Evolutionary conservation across 129 eudicot species (phyloP), one percentile per base, ranked within the genome.

Genomic region (carrot (Daucus carota)): DNA sequence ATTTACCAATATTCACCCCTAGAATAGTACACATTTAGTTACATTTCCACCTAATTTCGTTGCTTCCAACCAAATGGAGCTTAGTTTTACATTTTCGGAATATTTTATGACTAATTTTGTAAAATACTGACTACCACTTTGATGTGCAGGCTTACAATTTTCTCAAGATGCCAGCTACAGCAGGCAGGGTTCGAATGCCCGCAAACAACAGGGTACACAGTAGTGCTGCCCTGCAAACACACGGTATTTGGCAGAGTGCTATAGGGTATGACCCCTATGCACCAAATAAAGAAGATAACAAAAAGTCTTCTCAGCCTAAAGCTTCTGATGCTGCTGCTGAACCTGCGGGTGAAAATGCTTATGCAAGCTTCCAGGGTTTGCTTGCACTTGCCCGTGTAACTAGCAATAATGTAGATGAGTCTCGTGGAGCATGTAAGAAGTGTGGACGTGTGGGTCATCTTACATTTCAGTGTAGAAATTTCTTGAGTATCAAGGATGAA

Each of bases 101-200:
- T n/a, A n/a, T n/a, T n/a, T n/a, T n/a, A n/a, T n/a, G n/a, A n/a
- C n/a, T n/a, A n/a, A n/a, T n/a, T n/a, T n/a, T n/a, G n/a, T n/a
- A n/a, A n/a, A n/a, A n/a, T n/a, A n/a, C n/a, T 36, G 3, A 36
- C 41, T 11, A 29, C 32, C 70, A 13, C 38, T n/a, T n/a, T n/a
- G 24, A 28, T 75, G 10, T 76, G 75, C 14, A 9, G n/a, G 66
- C 48, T 63, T 26, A 45, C 81, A 83, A 87, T 69, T 62, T 29
- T 73, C 38, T 75, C 92, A 88, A 88, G 81, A 94, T 94, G 99
- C 97, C 99, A 76, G 97, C 97, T 18, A 94, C 96, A 70, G 98
- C 99, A 29, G 97, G 99, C 40, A 86, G 99, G 88, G 99, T 94
- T n/a, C 99, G 97, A 77, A 91, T 94, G 99, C 98, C 94, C 67